Evolutionary conservation across 2,329 filamentous ascomycete genomes (phyloP).

Genomic region (Diaporthe nobilis): DNA sequence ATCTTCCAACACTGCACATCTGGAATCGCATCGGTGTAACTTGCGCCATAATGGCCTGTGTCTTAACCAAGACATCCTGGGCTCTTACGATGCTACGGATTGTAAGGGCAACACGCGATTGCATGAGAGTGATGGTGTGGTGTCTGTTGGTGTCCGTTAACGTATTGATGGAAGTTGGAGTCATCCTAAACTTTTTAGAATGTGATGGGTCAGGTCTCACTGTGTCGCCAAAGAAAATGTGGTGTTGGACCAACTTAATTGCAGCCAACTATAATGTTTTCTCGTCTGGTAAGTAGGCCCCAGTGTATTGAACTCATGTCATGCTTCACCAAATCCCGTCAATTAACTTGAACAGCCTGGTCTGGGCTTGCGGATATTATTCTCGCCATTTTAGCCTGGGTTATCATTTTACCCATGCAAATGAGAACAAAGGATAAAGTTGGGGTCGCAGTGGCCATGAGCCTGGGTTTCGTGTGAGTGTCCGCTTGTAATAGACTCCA

Average conservation of each 20-base stretch:
- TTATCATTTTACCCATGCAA: conserved; percentile 8
- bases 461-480: not conserved
- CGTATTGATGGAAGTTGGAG: not conserved
- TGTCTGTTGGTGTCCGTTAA: not conserved
- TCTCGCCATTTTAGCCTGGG: conserved; percentile 3
- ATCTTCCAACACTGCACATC: not conserved
- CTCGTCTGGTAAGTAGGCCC: not conserved
- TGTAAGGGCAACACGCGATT: not conserved
- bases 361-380: conserved; percentile 1
- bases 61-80: not conserved
- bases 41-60: not conserved
- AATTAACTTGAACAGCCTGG: not conserved
- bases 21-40: not conserved
- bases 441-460: not conserved
- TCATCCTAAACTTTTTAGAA: not conserved
- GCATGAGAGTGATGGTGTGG: conserved; percentile 12
- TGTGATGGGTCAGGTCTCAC: not conserved
- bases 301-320: not conserved
- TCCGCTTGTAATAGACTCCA: no score
- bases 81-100: not conserved
- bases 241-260: not conserved
- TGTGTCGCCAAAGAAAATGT: not conserved
- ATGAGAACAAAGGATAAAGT: not conserved
- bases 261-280: conserved; percentile 17
- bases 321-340: not conserved